phyloP scores from a whole-genome alignment of 2,329 filamentous ascomycete genomes.

The Sclerotinia nivalis region DNA sequence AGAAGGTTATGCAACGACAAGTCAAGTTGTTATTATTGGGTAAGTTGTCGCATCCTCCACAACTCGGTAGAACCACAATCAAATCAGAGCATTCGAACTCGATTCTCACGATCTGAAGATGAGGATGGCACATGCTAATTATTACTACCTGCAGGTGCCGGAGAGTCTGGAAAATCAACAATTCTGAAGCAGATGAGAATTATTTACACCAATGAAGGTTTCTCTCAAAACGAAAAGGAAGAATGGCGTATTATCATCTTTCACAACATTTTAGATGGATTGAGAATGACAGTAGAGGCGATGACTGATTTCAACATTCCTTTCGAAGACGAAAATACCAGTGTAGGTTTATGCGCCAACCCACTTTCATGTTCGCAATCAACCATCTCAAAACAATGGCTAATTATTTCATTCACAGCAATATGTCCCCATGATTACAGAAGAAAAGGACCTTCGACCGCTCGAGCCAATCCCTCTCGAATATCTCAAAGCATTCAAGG shows the following conservation, averaged over 20 bases:
- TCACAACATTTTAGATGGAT: constrained; percentile 89
- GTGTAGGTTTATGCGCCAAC: constrained; percentile 56
- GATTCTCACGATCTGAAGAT: background rate
- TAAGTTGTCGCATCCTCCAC: constrained; percentile 49
- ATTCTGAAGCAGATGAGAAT: constrained; percentile 99
- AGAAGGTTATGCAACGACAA: constrained; percentile 81
- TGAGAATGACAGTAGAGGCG: constrained; percentile 85
- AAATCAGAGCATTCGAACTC: background rate
- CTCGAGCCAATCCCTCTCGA: constrained; percentile 78
- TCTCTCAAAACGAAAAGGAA: constrained; percentile 83
- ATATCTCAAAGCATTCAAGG: constrained; percentile 78
- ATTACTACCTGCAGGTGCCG: constrained; percentile 65
- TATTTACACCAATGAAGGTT: constrained; percentile 84
- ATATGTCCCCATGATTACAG: constrained; percentile 73
- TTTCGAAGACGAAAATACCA: constrained; percentile 77
- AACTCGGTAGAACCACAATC: constrained; percentile 16
- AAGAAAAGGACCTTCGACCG: constrained; percentile 78
- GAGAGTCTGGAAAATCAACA: constrained; percentile 94
- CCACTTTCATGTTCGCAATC: background rate
- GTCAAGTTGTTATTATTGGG: constrained; percentile 93
- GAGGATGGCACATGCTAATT: constrained; percentile 27
- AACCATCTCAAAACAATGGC: background rate
- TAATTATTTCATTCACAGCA: constrained; percentile 53
- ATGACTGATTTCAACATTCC: constrained; percentile 83
- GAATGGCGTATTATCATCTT: constrained; percentile 96